Base-by-base conservation (phyloP, 208 protist genomes). In the Angomonas ambiguus region DNA sequence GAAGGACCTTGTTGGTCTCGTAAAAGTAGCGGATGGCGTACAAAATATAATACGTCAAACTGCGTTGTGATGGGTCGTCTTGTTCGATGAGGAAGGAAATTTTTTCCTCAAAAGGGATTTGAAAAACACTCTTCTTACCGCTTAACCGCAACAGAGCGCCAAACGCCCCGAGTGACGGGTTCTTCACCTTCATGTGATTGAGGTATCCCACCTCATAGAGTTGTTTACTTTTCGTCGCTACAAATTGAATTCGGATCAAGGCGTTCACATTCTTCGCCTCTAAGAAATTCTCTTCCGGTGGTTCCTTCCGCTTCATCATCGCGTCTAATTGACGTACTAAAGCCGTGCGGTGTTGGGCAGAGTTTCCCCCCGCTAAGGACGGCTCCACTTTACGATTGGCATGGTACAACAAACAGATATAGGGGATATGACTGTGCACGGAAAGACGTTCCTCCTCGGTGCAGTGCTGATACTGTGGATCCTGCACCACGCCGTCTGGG, bases 351-450 rank as follows among this genome's bases (percentile, higher is more conserved):
- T 48, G 58, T 51, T 25, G 25, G 58, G 30, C 1, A 11, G 34
- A 48, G 30, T 8, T 24, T 27, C 34, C 2, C 45, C 30, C 11
- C 72, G 56, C 49, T 22, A 22, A 20, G 5, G 13, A 8, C 32
- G 4, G 4, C 28, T 24, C 22, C 34, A 62, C 28, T 22, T 41
- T 48, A 27, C 27, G 28, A 22, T 85, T 73, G 2, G 88, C 87
- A 42, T 91, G 76, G 51, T 95, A 69, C 16, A 96, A 65, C 31
- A 98, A 78, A 20, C 91, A 82, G 8, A 88, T 80, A 67, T 88
- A 97, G 10, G 97, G 95, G 13, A 98, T 61, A 71, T 98, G 92
- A 48, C 82, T 83, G 51, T 89, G 83, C 32, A 83, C 53, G 33
- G 63, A 63, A 64, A 72, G 67, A 4, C 65, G 38, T 20, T 75